Evolutionary conservation across 108 stramenopile species (phyloP).

Genomic region (Schizochytrium sp.): DNA sequence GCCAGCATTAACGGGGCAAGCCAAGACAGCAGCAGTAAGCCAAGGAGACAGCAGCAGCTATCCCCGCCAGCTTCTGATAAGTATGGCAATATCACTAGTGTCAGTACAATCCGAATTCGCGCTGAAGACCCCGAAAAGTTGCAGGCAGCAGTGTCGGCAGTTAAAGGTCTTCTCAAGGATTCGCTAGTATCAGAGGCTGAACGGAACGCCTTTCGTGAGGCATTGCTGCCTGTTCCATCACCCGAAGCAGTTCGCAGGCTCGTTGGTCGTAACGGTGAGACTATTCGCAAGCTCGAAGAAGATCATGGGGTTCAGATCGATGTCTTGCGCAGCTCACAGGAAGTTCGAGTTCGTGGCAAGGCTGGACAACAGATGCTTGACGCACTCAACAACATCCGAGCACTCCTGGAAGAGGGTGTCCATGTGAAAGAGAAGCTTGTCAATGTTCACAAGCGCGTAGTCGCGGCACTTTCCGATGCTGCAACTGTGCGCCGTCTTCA

Average conservation of each 20-base stretch:
- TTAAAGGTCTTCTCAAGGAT: neutral
- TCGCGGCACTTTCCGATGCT: neutral
- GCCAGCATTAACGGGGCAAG: too few species aligned
- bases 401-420: neutral
- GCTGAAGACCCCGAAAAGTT: conserved; percentile 15
- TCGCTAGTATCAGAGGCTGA: neutral
- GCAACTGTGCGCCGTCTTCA: neutral
- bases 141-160: conserved; percentile 6
- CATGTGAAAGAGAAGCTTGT: neutral
- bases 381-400: neutral
- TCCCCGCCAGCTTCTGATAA: neutral
- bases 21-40: neutral
- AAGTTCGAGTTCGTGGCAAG: conserved; percentile 28
- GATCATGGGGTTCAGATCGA: neutral
- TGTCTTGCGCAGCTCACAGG: neutral
- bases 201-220: neutral
- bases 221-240: conserved; percentile 4
- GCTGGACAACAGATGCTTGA: neutral
- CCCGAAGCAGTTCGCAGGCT: conserved; percentile 20
- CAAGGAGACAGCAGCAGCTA: neutral
- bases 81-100: neutral
- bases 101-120: neutral
- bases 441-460: neutral
- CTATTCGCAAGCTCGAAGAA: neutral
- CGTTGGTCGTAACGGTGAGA: conserved; percentile 6